These are phyloP conservation scores for Candida taoyuanica DNA, from an alignment of 805 yeast genomes.

Conservation along the genomic window DNA sequence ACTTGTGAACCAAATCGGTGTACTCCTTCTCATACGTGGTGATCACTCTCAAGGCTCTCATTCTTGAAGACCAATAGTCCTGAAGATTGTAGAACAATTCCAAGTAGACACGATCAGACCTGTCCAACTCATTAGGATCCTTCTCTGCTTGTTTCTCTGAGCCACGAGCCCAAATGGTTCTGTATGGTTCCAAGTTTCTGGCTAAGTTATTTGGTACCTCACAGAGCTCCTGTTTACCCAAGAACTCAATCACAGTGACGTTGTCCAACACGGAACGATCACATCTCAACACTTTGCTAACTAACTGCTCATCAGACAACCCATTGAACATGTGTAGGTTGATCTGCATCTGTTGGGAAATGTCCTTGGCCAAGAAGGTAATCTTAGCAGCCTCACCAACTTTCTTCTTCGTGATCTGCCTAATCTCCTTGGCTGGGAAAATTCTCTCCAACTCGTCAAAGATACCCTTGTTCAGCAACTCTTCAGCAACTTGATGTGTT, in stretches of 20 bases:
- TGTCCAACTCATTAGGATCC: slow-evolving; percentile 53
- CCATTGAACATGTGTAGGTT: slow-evolving; percentile 61
- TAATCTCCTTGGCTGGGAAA: slow-evolving; percentile 46
- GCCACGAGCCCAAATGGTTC: slow-evolving; percentile 40
- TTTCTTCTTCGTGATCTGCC: slow-evolving; percentile 31
- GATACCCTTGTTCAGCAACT: slow-evolving; percentile 54
- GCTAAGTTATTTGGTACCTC: slow-evolving; percentile 54
- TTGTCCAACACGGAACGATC: slow-evolving; percentile 50
- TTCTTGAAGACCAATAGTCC: slow-evolving; percentile 68
- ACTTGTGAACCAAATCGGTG: slow-evolving; percentile 51
- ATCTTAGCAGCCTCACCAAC: slow-evolving; percentile 43
- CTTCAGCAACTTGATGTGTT: slow-evolving; percentile 40
- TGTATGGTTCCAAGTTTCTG: slow-evolving; percentile 59
- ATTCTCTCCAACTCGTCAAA: slow-evolving; percentile 58
- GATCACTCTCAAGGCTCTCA: slow-evolving; percentile 53
- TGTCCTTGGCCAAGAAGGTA: slow-evolving; percentile 60
- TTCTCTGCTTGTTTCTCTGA: slow-evolving; percentile 42
- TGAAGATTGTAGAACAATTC: slow-evolving; percentile 65
- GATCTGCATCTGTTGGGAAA: slow-evolving; percentile 77
- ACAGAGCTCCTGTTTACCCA: slow-evolving; percentile 58
- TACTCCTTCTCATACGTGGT: slow-evolving; percentile 62
- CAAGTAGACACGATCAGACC: slow-evolving; percentile 67
- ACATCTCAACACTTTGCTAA: slow-evolving; percentile 53
- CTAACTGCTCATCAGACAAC: slow-evolving; percentile 49
- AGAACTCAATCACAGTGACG: slow-evolving; percentile 60